Percentiles rank a stretch among this genome's conserved stretches.
Conservation (phyloP, 495 filamentous ascomycete species). For the Aspergillus carlsbadensis region DNA sequence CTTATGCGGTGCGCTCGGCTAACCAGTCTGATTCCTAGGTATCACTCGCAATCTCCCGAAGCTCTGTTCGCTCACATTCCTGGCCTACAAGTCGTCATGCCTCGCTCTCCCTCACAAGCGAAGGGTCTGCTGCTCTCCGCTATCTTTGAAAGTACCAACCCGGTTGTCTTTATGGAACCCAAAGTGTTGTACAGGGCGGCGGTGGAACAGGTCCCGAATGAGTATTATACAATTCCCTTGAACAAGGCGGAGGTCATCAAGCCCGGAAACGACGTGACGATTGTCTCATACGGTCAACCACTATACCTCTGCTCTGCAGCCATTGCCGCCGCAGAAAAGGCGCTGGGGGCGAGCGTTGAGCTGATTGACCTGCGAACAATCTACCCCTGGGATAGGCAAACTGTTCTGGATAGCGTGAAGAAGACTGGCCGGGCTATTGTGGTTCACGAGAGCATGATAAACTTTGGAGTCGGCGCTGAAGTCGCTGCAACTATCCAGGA, state of each 20-base stretch:
- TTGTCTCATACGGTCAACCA: slow-evolving; percentile 90
- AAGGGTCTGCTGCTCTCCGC: slow-evolving; percentile 83
- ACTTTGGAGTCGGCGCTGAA: slow-evolving; percentile 91
- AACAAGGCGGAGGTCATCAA: slow-evolving; percentile 88
- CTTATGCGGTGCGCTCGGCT: slow-evolving; percentile 1
- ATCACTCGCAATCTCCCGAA: slow-evolving; percentile 94
- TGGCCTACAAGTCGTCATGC: slow-evolving; percentile 85
- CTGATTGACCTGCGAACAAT: slow-evolving; percentile 89
- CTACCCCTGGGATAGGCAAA: slow-evolving; percentile 92
- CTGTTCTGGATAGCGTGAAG: slow-evolving; percentile 76
- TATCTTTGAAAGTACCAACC: slow-evolving; percentile 81
- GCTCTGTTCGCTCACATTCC: slow-evolving; percentile 90
- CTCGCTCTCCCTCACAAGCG: slow-evolving; percentile 84
- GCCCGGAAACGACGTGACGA: slow-evolving; percentile 77
- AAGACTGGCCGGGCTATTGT: slow-evolving; percentile 91
- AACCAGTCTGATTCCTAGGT: slow-evolving; percentile 40
- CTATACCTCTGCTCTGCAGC: slow-evolving; percentile 84
- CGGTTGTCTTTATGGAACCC: slow-evolving; percentile 94
- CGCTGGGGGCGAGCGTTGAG: slow-evolving; percentile 77
- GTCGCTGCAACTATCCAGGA: slow-evolving; percentile 92
- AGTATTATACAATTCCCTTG: slow-evolving; percentile 78
- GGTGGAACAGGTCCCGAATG: slow-evolving; percentile 88
- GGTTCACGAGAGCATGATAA: slow-evolving; percentile 95
- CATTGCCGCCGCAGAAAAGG: slow-evolving; percentile 76
- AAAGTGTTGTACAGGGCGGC: slow-evolving; percentile 94